Conservation (phyloP, 495 filamentous ascomycete genomes). For the Hypoxylon fragiforme region DNA sequence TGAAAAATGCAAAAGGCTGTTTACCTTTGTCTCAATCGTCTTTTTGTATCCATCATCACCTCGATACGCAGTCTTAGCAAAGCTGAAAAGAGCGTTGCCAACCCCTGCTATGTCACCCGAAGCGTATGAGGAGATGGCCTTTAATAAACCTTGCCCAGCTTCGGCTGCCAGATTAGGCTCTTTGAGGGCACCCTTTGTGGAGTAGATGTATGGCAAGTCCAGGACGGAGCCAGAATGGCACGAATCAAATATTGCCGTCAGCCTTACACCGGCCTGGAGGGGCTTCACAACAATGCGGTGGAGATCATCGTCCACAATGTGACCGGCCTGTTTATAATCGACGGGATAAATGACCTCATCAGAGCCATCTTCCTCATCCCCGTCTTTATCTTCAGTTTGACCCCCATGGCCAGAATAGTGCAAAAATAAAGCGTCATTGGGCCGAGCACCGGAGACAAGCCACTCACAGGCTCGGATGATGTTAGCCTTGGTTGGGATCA, state of each 20-base stretch:
- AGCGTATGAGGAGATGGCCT: constrained; percentile 80
- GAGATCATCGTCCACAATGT: constrained; percentile 97
- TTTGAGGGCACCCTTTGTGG: constrained; percentile 91
- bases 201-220: constrained; percentile 96
- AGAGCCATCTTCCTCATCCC: constrained; percentile 90
- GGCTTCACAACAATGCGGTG: constrained; percentile 84
- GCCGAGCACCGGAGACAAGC: constrained; percentile 49
- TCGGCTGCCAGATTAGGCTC: constrained; percentile 97
- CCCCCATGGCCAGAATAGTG: constrained; percentile 65
- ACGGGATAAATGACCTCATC: constrained; percentile 98
- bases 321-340: constrained; percentile 83
- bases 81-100: constrained; percentile 69
- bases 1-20: not conserved
- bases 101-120: constrained; percentile 81
- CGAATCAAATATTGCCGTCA: constrained; percentile 97
- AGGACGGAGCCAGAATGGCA: constrained; percentile 97
- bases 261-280: constrained; percentile 79
- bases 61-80: constrained; percentile 85
- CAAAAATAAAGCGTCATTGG: constrained; percentile 55
- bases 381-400: constrained; percentile 49
- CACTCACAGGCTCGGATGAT: constrained; percentile 55
- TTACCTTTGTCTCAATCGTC: constrained; percentile 73
- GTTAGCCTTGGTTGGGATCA: constrained; percentile 52
- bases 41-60: constrained; percentile 84
- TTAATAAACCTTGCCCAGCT: constrained; percentile 85